Conservation (phyloP, 805 yeast genomes). For the Yueomyces sp. region DNA sequence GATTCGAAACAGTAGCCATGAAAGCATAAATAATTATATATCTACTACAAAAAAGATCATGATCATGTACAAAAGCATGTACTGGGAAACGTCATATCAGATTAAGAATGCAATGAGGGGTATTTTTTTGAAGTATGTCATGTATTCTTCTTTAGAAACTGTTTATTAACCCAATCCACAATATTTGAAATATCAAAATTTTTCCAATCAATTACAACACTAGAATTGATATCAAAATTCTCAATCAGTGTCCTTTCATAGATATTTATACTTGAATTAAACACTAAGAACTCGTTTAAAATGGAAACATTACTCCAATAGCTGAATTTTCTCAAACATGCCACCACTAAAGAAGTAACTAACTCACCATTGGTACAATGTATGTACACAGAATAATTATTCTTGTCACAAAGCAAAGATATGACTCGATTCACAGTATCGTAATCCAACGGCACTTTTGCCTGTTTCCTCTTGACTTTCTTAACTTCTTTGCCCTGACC, state of each 20-base stretch:
- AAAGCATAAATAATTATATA: too few relatives aligned
- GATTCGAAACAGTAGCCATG: too few relatives aligned
- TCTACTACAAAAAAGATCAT: too few relatives aligned
- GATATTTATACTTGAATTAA: constrained; percentile 62
- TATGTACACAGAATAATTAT: constrained; percentile 57
- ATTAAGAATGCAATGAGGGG: not conserved
- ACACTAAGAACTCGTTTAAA: constrained; percentile 69
- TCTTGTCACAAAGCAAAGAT: constrained; percentile 44
- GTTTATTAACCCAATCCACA: constrained; percentile 22
- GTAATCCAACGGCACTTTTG: constrained; percentile 70
- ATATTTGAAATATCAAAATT: constrained; percentile 16
- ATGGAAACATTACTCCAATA: constrained; percentile 87
- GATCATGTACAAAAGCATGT: too few relatives aligned
- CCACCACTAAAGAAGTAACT: constrained; percentile 68
- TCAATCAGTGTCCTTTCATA: constrained; percentile 80
- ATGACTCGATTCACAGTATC: constrained; percentile 46
- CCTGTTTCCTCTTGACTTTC: constrained; percentile 62
- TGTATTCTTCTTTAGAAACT: not conserved
- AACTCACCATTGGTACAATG: constrained; percentile 81
- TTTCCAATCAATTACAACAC: constrained; percentile 26
- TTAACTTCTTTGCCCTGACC: constrained; percentile 1
- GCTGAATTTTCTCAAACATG: constrained; percentile 70
- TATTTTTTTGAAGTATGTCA: not conserved
- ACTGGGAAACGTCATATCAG: too few relatives aligned
- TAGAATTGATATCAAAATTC: constrained; percentile 53